These are phyloP conservation scores for Cadophora luteo-olivacea DNA, from an alignment of 2,329 filamentous ascomycete species.

Conservation along the genomic window DNA sequence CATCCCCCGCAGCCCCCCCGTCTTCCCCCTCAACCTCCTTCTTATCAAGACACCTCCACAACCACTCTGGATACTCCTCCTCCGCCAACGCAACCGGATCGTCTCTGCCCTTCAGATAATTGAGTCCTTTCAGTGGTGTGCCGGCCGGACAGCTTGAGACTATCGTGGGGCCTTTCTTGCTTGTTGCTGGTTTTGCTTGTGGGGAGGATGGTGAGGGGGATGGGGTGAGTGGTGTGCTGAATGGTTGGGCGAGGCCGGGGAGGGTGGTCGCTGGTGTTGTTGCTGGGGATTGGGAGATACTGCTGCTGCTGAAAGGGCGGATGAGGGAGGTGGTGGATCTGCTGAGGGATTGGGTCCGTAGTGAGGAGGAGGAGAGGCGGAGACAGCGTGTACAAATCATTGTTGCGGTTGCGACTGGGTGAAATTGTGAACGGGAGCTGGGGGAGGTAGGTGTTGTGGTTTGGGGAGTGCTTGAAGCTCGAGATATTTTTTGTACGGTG, in stretches of 20 bases:
- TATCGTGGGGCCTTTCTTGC: conserved; percentile 4
- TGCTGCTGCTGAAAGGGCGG: background rate
- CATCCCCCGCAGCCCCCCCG: conserved; percentile 65
- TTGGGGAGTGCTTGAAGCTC: conserved; percentile 38
- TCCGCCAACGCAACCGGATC: conserved; percentile 79
- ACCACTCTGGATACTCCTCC: conserved; percentile 79
- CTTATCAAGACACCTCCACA: conserved; percentile 75
- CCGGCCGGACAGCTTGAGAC: conserved; percentile 57
- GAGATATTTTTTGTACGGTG: conserved; percentile 40
- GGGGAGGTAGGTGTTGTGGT: conserved; percentile 31
- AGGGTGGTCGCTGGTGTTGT: conserved; percentile 38
- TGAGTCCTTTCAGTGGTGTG: conserved; percentile 74
- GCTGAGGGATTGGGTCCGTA: background rate
- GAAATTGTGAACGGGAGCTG: background rate
- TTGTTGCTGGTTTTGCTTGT: background rate
- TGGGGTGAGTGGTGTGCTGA: conserved; percentile 44
- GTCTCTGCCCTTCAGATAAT: conserved; percentile 74
- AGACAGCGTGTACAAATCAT: conserved; percentile 55
- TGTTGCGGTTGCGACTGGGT: conserved; percentile 24
- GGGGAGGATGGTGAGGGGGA: conserved; percentile 26
- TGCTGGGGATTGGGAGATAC: conserved; percentile 27
- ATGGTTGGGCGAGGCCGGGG: conserved; percentile 42
- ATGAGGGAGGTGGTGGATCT: conserved; percentile 8
- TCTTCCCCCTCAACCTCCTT: conserved; percentile 55
- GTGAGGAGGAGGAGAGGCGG: conserved; percentile 48